Evolutionary conservation across 2,329 filamentous ascomycete species (phyloP), one percentile per base, ranked within the genome.

Genomic region (Didymella glomerata): DNA sequence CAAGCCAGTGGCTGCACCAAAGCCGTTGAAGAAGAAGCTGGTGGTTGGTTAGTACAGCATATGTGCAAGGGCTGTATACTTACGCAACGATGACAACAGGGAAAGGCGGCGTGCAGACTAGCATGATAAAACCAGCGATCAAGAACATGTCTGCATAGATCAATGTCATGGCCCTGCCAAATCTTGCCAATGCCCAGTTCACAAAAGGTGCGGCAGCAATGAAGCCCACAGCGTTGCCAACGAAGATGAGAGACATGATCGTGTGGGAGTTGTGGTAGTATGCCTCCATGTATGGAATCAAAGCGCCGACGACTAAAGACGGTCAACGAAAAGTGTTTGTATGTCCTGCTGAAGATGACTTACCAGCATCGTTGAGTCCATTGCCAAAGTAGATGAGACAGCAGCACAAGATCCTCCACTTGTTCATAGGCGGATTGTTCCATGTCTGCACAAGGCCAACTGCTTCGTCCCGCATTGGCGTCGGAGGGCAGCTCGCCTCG

Each of bases 261-360:
- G 88, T 89, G 73, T 95, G 94, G 41, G 88, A 89, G 55, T 95
- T 91, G 57, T 82, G 66, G 71, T 94, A 96, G 68, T 90, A 86
- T 74, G 79, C 82, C 73, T 94, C 90, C 76, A 96, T 90, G 70
- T 92, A 92, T 0, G 92, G 91, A 66, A 96, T 90, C 57, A 95
- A 72, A 11, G 91, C 90, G 70, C 92, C 92, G 1, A 91, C 86
- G 0, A 90, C 79, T 67, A 42, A 0, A 27, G 5, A 2, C 9
- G 22, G 34, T 73, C 27, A 72, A 61, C 27, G 49, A 48, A 27
- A 34, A 4, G 24, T 8, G n/a, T n/a, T 22, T 25, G 41, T 14
- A 1, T 13, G 3, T 9, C 32, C 32, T 36, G 22, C 14, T 28
- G 16, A 6, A 6, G 22, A 34, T 14, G n/a, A 68, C 71, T 16